Evolutionary conservation across 345 rosid genomes (phyloP).

Genomic region (Heritiera littoralis): DNA sequence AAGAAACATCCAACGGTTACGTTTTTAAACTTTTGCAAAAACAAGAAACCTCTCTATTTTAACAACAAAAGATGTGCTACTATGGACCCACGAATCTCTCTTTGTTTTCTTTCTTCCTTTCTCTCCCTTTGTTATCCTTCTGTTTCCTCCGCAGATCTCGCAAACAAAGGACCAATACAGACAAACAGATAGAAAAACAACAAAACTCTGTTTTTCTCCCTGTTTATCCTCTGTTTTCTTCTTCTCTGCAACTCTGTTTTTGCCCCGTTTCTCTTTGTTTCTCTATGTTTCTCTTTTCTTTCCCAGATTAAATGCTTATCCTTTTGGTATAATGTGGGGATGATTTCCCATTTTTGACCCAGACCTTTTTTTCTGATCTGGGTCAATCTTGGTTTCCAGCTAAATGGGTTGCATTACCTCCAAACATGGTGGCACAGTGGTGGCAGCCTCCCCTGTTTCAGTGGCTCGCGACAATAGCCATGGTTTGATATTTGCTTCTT

Average conservation of each 20-base stretch:
- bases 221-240: conserved; percentile 15
- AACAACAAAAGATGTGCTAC: conserved; percentile 32
- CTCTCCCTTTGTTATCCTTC: conserved; percentile 36
- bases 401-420: conserved; percentile 79
- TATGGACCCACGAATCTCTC: conserved; percentile 47
- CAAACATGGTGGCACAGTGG: conserved; percentile 38
- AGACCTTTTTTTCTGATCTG: conserved; percentile 45
- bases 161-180: conserved; percentile 30
- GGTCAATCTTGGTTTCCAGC: conserved; percentile 51
- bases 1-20: conserved; percentile 23
- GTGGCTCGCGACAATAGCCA: conserved; percentile 18
- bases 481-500: conserved; percentile 17
- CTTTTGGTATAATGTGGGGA: conserved; percentile 43
- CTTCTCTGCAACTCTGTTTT: neutral
- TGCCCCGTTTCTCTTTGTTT: conserved; percentile 3
- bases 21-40: conserved; percentile 27
- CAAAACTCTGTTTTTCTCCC: conserved; percentile 22
- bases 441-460: conserved; percentile 44
- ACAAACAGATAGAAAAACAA: neutral
- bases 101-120: conserved; percentile 29
- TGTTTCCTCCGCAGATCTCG: conserved; percentile 51
- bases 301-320: neutral
- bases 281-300: conserved; percentile 18
- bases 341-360: conserved; percentile 38
- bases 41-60: conserved; percentile 22